Evolutionary conservation across 257 asterid genomes (phyloP).

Genomic region (Nicotiana tomentosiformis): DNA sequence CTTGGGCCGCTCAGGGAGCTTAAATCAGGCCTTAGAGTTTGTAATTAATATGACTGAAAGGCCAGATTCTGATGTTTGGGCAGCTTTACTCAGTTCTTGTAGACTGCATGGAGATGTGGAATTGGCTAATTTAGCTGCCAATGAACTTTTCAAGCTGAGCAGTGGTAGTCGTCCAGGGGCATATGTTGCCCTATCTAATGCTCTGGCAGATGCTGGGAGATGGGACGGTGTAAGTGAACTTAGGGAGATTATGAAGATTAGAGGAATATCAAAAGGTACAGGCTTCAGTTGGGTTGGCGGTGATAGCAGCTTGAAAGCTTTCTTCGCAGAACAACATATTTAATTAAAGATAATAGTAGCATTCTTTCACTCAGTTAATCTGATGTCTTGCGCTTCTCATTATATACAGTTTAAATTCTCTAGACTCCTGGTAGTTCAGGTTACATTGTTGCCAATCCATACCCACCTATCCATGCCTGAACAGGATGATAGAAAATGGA

Average conservation of each 20-base stretch:
- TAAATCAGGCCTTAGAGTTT: constrained; percentile 61
- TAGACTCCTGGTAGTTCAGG: background rate
- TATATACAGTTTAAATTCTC: background rate
- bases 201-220: constrained; percentile 83
- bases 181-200: constrained; percentile 67
- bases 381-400: background rate
- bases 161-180: constrained; percentile 65
- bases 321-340: constrained; percentile 47
- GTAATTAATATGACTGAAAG: constrained; percentile 54
- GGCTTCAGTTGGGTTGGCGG: constrained; percentile 87
- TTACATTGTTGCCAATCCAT: background rate
- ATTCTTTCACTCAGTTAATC: background rate
- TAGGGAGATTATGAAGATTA: constrained; percentile 78
- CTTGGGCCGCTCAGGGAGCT: constrained; percentile 73
- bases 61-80: constrained; percentile 87
- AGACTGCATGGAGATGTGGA: constrained; percentile 77
- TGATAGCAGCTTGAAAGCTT: constrained; percentile 59
- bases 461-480: background rate
- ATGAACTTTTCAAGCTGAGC: constrained; percentile 56
- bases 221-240: constrained; percentile 74
- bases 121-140: constrained; percentile 74
- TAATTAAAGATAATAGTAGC: background rate
- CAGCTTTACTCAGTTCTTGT: constrained; percentile 73
- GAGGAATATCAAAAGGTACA: constrained; percentile 74
- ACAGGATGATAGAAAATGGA: background rate